Conservation (phyloP, 306 rosid species). For the Glycine tomentella region DNA sequence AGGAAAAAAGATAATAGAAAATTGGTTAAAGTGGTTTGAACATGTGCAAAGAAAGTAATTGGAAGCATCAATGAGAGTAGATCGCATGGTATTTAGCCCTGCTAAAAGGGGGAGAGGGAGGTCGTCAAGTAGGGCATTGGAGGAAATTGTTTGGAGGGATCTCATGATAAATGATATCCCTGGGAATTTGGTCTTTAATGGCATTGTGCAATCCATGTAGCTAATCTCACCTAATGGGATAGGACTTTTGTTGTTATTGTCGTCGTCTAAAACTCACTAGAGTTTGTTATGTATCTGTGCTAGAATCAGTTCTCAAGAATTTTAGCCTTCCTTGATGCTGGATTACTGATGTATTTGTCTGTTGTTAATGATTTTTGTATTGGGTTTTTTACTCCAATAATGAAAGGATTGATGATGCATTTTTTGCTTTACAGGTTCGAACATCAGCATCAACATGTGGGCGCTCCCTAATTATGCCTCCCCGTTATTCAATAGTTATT, state of each 20-base stretch:
- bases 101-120: no score
- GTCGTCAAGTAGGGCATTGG: no score
- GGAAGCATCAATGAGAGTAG: no score
- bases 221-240: no score
- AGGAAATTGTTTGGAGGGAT: no score
- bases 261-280: background rate
- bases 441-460: conserved; percentile 57
- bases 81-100: no score
- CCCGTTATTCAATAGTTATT: conserved; percentile 79
- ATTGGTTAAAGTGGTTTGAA: background rate
- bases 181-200: no score
- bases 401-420: conserved; percentile 14
- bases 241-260: no score
- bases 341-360: conserved; percentile 20
- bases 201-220: no score
- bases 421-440: conserved; percentile 68
- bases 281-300: conserved; percentile 27
- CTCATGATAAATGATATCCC: no score
- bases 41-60: background rate
- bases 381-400: conserved; percentile 8
- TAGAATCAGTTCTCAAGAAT: conserved; percentile 22
- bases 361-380: conserved; percentile 29
- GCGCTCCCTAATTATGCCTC: conserved; percentile 69
- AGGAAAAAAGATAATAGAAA: background rate
- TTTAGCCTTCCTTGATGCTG: conserved; percentile 23